These are phyloP conservation scores for Rhizopogon vinicolor DNA, from an alignment of 768 basidiomycete species.

Conservation along the genomic window DNA sequence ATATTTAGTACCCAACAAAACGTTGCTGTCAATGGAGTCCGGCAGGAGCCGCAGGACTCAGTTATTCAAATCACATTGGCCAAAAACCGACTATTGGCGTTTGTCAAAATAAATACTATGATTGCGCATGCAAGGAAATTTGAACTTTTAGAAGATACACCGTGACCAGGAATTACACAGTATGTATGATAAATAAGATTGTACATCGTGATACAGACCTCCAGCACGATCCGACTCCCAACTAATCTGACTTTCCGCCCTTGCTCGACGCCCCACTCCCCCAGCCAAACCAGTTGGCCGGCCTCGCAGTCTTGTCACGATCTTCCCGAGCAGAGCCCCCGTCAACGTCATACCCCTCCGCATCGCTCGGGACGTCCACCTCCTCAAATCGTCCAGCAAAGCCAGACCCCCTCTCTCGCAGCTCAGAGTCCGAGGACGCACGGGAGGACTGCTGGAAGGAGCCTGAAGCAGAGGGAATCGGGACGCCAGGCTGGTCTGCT, in stretches of 20 bases:
- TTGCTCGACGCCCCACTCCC: constrained; percentile 18
- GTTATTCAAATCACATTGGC: too few relatives aligned
- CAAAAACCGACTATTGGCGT: too few relatives aligned
- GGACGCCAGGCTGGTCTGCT: constrained; percentile 15
- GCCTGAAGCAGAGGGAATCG: constrained; percentile 26
- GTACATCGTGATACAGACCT: not conserved
- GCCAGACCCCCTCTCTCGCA: constrained; percentile 42
- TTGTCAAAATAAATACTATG: not conserved
- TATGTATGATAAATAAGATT: not conserved
- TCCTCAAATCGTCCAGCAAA: constrained; percentile 54
- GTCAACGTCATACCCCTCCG: constrained; percentile 53
- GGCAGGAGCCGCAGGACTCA: too few relatives aligned
- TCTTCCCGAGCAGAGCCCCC: constrained; percentile 13
- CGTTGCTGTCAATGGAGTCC: too few relatives aligned
- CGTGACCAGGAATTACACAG: not conserved
- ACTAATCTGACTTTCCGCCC: constrained; percentile 19
- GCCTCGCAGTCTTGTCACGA: constrained; percentile 21
- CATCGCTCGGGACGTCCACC: constrained; percentile 66
- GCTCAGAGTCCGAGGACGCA: constrained; percentile 36
- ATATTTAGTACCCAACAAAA: too few relatives aligned
- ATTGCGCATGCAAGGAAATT: not conserved
- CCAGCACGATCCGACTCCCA: not conserved
- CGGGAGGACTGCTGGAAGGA: constrained; percentile 30
- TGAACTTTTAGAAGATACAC: not conserved
- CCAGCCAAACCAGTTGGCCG: constrained; percentile 31